Evolutionary conservation across 1,284 basidiomycete species (phyloP).

Genomic region (Papiliotrema flavescens): DNA sequence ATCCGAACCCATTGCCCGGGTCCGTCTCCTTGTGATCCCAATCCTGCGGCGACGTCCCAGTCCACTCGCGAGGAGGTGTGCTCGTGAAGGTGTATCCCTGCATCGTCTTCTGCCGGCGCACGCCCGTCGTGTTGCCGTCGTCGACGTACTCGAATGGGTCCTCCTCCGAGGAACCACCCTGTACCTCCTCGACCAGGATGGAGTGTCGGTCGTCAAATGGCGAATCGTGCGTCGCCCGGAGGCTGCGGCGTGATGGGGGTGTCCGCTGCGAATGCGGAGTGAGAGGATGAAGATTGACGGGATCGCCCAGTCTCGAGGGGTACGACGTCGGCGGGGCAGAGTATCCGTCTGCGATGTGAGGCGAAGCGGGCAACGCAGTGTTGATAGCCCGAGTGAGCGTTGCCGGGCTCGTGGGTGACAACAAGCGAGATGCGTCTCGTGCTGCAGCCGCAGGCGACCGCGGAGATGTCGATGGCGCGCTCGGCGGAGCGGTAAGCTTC

Average conservation of each 20-base stretch:
- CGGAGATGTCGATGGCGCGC: background rate
- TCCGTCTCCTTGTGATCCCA: conserved; percentile 13
- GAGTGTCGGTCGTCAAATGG: conserved; percentile 39
- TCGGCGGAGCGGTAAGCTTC: too few relatives aligned
- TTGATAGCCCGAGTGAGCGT: conserved; percentile 20
- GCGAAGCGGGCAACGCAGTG: conserved; percentile 25
- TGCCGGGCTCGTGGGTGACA: conserved; percentile 1
- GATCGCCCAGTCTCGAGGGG: conserved; percentile 8
- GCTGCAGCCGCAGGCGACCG: background rate
- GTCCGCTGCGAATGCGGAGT: background rate
- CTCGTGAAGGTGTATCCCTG: conserved; percentile 23
- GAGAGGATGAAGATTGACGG: conserved; percentile 18
- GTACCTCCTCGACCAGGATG: conserved; percentile 11
- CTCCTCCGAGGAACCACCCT: conserved; percentile 5
- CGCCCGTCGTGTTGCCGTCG: background rate
- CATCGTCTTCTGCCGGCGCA: conserved; percentile 22
- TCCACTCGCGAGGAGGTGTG: conserved; percentile 11
- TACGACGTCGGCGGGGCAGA: conserved; percentile 18
- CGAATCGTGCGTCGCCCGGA: conserved; percentile 15
- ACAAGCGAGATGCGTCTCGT: background rate
- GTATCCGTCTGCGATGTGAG: conserved; percentile 6
- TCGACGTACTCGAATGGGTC: conserved; percentile 20
- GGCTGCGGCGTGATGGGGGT: conserved; percentile 6
- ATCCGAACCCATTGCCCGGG: conserved; percentile 12
- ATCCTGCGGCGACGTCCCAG: conserved; percentile 14